These are phyloP conservation scores for Pseudocercospora fijiensis DNA, from an alignment of 2,329 filamentous ascomycete genomes.

Conservation along the genomic window DNA sequence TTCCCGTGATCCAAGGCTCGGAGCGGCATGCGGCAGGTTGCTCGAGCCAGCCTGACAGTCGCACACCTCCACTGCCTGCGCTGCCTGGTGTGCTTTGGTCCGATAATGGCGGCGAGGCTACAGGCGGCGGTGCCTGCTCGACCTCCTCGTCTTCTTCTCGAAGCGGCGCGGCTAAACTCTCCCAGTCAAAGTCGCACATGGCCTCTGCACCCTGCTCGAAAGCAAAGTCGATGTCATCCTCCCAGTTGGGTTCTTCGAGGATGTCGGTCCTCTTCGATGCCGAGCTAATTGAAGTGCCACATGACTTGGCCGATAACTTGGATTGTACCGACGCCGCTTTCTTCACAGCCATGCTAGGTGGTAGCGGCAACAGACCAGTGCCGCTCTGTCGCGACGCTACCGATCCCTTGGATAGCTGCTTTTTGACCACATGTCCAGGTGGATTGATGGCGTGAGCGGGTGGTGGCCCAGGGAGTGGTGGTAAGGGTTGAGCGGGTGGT, in stretches of 20 bases:
- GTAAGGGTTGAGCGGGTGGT: constrained; percentile 20
- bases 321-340: constrained; percentile 14
- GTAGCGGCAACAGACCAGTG: constrained; percentile 16
- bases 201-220: constrained; percentile 62
- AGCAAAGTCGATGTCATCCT: constrained; percentile 63
- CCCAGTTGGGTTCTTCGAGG: constrained; percentile 53
- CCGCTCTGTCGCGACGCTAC: constrained; percentile 8
- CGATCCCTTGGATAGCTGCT: constrained; percentile 17
- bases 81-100: constrained; percentile 16
- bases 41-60: constrained; percentile 25
- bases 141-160: constrained; percentile 16
- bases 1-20: constrained; percentile 7
- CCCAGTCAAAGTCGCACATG: constrained; percentile 61
- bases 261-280: constrained; percentile 20
- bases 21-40: constrained; percentile 18
- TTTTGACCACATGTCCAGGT: constrained; percentile 7
- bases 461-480: constrained; percentile 17
- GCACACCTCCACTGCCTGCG: constrained; percentile 23
- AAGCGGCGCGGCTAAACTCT: constrained; percentile 25
- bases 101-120: constrained; percentile 15
- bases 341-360: constrained; percentile 7
- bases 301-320: constrained; percentile 21
- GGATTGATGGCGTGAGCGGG: constrained; percentile 4
- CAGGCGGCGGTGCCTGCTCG: not conserved
- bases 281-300: constrained; percentile 16